These are phyloP conservation scores for Alternaria rosae DNA, from an alignment of 2,329 filamentous ascomycete species.

Conservation along the genomic window DNA sequence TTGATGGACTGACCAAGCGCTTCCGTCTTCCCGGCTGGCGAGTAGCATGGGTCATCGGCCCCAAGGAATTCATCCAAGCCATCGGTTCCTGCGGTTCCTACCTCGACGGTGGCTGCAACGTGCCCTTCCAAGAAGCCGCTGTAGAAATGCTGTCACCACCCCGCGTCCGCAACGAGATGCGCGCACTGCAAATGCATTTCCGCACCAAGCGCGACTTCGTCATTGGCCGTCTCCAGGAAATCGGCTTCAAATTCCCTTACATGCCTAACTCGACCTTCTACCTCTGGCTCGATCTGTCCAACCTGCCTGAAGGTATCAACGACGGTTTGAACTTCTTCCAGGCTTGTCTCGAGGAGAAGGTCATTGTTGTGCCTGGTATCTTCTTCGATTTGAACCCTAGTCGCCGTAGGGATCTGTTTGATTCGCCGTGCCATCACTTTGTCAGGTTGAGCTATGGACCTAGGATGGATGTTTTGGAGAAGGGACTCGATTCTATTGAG, in stretches of 20 bases:
- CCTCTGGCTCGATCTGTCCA: conserved; percentile 74
- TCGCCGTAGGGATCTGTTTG: conserved; percentile 87
- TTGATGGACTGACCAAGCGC: conserved; percentile 94
- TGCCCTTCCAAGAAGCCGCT: conserved; percentile 93
- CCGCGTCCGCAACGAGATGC: conserved; percentile 85
- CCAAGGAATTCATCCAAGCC: conserved; percentile 94
- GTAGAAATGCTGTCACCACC: conserved; percentile 89
- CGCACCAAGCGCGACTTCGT: conserved; percentile 92
- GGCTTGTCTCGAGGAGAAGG: conserved; percentile 89
- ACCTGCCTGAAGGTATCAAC: conserved; percentile 79
- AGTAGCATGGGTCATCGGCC: conserved; percentile 94
- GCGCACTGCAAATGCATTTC: conserved; percentile 88
- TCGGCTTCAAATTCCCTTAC: conserved; percentile 82
- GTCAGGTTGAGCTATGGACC: conserved; percentile 53
- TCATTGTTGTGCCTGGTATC: conserved; percentile 95
- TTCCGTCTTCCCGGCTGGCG: conserved; percentile 97
- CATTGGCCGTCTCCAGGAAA: conserved; percentile 76
- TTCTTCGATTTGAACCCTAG: conserved; percentile 97
- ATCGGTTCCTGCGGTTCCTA: conserved; percentile 93
- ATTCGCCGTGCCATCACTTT: conserved; percentile 82
- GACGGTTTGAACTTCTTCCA: conserved; percentile 98
- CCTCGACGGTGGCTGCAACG: conserved; percentile 92
- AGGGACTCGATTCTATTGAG: conserved; percentile 52
- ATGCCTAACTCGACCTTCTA: conserved; percentile 95
- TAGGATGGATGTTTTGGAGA: conserved; percentile 50